Evolutionary conservation across 768 basidiomycete genomes (phyloP), one percentile per base, ranked within the genome.

Genomic region (Russula sp.): DNA sequence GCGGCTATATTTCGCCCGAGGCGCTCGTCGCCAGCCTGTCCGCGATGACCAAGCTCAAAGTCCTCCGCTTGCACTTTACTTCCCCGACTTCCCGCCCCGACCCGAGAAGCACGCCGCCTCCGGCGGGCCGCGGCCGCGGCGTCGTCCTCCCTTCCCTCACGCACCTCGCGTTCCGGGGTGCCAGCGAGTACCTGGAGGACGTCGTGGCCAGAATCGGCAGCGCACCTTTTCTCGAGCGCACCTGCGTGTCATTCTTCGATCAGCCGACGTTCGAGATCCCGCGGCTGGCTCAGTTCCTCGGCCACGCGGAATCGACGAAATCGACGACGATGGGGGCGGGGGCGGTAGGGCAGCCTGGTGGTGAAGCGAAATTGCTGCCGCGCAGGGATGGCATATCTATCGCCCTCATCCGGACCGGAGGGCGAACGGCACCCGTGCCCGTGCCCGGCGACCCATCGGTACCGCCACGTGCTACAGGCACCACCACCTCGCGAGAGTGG

Each of bases 151-250:
- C 59, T 8, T 7, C 59, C 9, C 32, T 60, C 13, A 27, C 8
- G 11, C 32, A 3, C 18, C 45, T 60, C 32, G 31, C 51, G 4
- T 60, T 60, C 44, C 40, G 44, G 10, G 59, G 59, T 13, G 8
- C 59, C 11, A 52, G 42, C 51, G 8, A 53, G 20, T 52, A 32
- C 59, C 42, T 60, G 14, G 59, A 60, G 18, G 51, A 35, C 14
- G 10, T 53, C 7, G 50, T 53, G 32, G 31, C 51, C 8, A 18
- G 34, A 9, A 44, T 53, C 6, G 6, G 9, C 20, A 37, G 8
- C 32, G 4, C 42, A 2, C 50, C 58, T 32, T 52, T 27, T 13
- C 58, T 59, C 27, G 40, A 13, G 31, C 49, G 50, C 7, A 20
- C 20, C 6, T 31, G 3, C 4, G 18, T 59, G 8, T 37, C 40